A percentile compares a stretch with the other conserved stretches of the same genome.
Conservation (phyloP, 2,329 filamentous ascomycete species). For the Pseudogymnoascus sp. region DNA sequence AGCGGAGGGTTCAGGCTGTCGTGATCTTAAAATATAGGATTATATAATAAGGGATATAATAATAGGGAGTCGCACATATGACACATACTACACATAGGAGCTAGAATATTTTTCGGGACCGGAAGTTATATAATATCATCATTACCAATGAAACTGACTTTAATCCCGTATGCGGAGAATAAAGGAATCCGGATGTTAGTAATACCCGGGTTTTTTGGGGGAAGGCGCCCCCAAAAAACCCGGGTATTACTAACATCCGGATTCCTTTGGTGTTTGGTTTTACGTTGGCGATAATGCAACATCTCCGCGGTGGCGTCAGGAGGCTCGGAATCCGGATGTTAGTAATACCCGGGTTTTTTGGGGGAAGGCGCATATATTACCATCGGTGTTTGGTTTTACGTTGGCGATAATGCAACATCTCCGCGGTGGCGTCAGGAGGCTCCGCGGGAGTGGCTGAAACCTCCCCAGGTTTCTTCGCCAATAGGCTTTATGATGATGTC, state of each 20-base stretch:
- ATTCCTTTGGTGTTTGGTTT: background rate
- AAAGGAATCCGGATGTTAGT: background rate
- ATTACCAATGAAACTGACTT: background rate
- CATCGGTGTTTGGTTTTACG: background rate
- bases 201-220: background rate
- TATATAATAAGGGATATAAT: background rate
- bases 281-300: background rate
- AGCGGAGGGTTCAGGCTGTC: conserved; percentile 21
- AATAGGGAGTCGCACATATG: background rate
- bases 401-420: background rate
- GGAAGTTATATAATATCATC: background rate
- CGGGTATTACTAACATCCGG: background rate
- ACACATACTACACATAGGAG: background rate
- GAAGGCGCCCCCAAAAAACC: background rate
- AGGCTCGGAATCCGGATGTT: background rate
- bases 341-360: background rate
- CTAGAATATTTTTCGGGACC: background rate
- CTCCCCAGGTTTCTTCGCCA: background rate
- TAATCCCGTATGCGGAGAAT: background rate
- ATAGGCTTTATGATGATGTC: background rate
- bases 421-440: conserved; percentile 1
- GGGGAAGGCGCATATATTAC: background rate
- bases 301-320: background rate
- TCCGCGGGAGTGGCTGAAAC: background rate
- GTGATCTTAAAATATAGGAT: conserved; percentile 11